Conservation (phyloP, 2,329 filamentous ascomycete species). For the Chaetothyriales sp. region DNA sequence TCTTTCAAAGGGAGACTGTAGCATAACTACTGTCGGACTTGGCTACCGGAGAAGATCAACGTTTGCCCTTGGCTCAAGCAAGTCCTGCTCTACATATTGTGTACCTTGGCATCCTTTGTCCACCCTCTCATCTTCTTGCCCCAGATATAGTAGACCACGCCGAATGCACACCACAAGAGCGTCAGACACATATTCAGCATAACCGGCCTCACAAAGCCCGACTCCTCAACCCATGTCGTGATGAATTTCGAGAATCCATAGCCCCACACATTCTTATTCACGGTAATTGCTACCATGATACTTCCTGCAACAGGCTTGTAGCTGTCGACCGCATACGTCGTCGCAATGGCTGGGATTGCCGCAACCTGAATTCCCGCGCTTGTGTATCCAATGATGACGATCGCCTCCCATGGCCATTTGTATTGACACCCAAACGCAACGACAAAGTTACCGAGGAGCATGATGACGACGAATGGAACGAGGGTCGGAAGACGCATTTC, state of each 20-base stretch:
- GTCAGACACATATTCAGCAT: constrained; percentile 46
- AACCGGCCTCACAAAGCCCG: constrained; percentile 42
- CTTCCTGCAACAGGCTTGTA: constrained; percentile 51
- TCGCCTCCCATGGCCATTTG: constrained; percentile 37
- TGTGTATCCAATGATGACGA: constrained; percentile 46
- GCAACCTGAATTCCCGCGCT: constrained; percentile 46
- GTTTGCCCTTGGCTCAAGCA: too few species aligned
- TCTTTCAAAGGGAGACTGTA: too few species aligned
- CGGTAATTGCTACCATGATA: constrained; percentile 47
- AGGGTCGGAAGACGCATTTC: constrained; percentile 45
- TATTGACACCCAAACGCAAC: constrained; percentile 41
- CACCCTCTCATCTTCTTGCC: constrained; percentile 47
- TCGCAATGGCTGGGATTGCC: constrained; percentile 45
- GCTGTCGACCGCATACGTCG: constrained; percentile 47
- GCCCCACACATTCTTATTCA: constrained; percentile 52
- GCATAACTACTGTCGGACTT: too few species aligned
- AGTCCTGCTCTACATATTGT: constrained; percentile 30
- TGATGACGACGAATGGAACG: constrained; percentile 44
- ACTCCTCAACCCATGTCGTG: constrained; percentile 37
- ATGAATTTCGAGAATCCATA: constrained; percentile 47
- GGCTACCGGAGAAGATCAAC: too few species aligned
- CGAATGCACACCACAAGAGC: constrained; percentile 41
- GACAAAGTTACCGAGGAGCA: constrained; percentile 45
- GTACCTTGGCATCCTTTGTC: constrained; percentile 42
- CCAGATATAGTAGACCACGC: constrained; percentile 42